Evolutionary conservation across 2,329 filamentous ascomycete species (phyloP), one percentile per base, ranked within the genome.

Genomic region (Fusarium albidum): DNA sequence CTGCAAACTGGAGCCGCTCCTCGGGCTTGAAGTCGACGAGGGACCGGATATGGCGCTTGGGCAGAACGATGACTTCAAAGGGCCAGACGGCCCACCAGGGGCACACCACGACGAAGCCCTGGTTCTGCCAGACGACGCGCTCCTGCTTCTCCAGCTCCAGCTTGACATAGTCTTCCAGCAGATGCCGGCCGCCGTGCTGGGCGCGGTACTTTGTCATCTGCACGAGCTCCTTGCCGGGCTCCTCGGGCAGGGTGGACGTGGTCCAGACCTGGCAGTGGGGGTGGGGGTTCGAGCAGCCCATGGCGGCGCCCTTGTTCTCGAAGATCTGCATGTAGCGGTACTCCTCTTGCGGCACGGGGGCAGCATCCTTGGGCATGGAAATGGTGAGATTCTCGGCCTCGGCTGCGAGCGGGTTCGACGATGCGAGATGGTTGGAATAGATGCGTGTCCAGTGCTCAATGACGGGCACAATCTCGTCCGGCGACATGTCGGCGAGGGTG

Each of bases 51-150:
- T 97, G 93, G 56, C 86, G 80, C 77, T 92, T 96, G 56, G 91
- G 86, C 26, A 97, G 80, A 54, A 99, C 83, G 79, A 99, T 89
- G 39, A 94, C 89, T 78, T 99, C 95, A 57, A 97, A 99, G 0
- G 95, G 95, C 95, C 95, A 99, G 14, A 92, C 83, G 1, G 92
- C 95, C 95, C 95, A 99, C 92, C 95, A 99, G 0, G 95, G 95
- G 68, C 93, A 96, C 13, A 98, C 84, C 0, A 93, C 88, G 34
- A 96, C 77, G 73, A 98, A 99, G 1, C 81, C 81, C 10, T 84
- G 83, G 71, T 99, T 99, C 72, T 96, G 87, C 71, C 90, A 96
- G 0, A 99, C 90, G 9, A 96, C 83, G 10, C 95, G 86, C 75
- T 96, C 92, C 63, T 86, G 77, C 76, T 96, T 96, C 65, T 87